A percentile compares a stretch with the other conserved stretches of the same genome.
These are phyloP conservation scores for Linnemannia hyalina DNA, from an alignment of 192 early-diverging fungal species.

Conservation along the genomic window DNA sequence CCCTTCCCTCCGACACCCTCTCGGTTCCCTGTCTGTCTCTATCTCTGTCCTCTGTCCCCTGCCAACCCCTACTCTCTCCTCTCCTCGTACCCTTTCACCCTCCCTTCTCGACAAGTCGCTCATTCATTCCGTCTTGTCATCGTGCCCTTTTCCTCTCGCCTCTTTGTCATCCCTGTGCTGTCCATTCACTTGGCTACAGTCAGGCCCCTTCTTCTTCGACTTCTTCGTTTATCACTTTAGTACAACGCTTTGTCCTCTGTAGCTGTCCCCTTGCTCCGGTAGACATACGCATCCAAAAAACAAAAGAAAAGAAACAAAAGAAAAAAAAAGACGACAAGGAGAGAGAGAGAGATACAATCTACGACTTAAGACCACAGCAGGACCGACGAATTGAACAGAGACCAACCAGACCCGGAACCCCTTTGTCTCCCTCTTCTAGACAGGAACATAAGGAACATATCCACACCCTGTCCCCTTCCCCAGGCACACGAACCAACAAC, in stretches of 20 bases:
- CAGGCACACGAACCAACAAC: not conserved
- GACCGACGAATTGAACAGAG: not conserved
- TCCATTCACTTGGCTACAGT: conserved; percentile 5
- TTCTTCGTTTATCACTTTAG: too few relatives aligned
- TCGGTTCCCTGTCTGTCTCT: not conserved
- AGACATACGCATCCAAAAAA: not conserved
- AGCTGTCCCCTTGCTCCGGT: not conserved
- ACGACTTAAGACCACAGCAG: not conserved
- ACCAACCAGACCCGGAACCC: not conserved
- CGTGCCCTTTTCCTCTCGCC: not conserved
- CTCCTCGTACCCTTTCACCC: not conserved
- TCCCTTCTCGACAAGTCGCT: not conserved
- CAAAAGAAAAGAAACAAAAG: not conserved
- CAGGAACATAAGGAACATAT: not conserved
- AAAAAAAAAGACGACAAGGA: not conserved
- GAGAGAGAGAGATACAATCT: not conserved
- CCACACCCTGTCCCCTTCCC: not conserved
- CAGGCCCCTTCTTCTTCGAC: not conserved
- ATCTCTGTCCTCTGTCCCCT: not conserved
- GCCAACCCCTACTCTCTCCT: not conserved
- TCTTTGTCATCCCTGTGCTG: not conserved
- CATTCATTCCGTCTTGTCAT: not conserved
- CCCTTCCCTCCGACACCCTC: not conserved
- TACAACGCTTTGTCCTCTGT: not conserved
- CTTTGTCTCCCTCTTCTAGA: not conserved